Base-by-base conservation (phyloP, 208 protist species). In the Trypanosoma conorhini region DNA sequence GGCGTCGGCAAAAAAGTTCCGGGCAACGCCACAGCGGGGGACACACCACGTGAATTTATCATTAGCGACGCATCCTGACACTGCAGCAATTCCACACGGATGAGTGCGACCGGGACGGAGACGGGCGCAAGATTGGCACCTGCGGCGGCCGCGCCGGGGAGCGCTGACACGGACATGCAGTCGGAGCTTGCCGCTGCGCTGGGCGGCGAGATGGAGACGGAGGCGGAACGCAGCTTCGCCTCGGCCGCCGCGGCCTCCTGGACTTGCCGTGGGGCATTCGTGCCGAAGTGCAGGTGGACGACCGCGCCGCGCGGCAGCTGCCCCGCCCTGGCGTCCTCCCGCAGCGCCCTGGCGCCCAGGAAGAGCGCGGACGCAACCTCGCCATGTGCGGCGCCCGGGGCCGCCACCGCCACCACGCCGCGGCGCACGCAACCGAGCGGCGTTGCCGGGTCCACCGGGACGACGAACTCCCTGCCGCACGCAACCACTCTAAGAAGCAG, bases 281-380 rank as follows among this genome's bases (percentile, higher is more conserved):
- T 70, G 42, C 70, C 62, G 35, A 75, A 72, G 72, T 88, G 78
- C n/a, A 92, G 77, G 61, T 88, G 81, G 40, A 92, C 66, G 1
- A 87, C 70, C 15, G 72, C 64, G 24, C 64, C 72, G 26, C 42
- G 57, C 9, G 83, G 79, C 59, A 92, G 33, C 28, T 46, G 57
- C 26, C 63, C 77, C 57, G 89, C 77, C 13, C 70, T 35, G 62
- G 69, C 67, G 26, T 83, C 78, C 12, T 19, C 70, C 38, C 56
- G 48, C 26, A 92, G 66, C 21, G 74, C 60, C 57, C 55, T 61
- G 33, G 83, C 70, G 28, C 74, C 72, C 67, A 82, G 64, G 63
- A 82, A 92, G 35, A 92, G 74, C 9, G 71, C 72, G 22, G 70
- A 82, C 38, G 82, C 62, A 30, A 79, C 60, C 12, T 38, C 69